Base-by-base conservation (phyloP, 495 filamentous ascomycete species). In the Neurospora intermedia region DNA sequence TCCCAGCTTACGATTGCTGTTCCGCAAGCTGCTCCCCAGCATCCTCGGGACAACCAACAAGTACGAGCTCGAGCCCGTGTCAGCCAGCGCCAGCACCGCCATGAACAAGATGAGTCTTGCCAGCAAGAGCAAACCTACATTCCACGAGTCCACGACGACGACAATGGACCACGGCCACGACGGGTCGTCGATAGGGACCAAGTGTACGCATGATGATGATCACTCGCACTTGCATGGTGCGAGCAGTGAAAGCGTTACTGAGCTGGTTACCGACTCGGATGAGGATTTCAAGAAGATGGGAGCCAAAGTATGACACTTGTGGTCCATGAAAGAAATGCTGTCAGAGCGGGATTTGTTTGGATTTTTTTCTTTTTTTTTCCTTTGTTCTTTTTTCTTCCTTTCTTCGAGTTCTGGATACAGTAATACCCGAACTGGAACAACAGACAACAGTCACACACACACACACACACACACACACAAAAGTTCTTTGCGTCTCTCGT, bases 1-100 rank as follows among this genome's bases (percentile, higher is more conserved):
- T 8, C 78, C 78, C 18, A 76, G 73, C 70, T 75, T 80, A 71
- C 78, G 78, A 9, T 72, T 80, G 8, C 72, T 81, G 1, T 72
- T 81, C 3, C 74, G 75, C 15, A 73, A 75, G 15, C 16, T 78
- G 27, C 48, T 80, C 3, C 78, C 76, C 45, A 69, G 69, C 39
- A 42, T 75, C 38, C 40, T 76, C 15, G 74, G 76, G 43, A 69
- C 74, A 2, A 54, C 76, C 9, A 54, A 62, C 2, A 71, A 46
- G 2, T 75, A 78, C 71, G 76, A 76, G 71, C 9, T 78, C 45
- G 75, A 74, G 69, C 69, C 42, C 8, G 54, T 66, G 27, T 66
- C 54, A 13, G 54, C 27, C 54, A 66, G 27, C 54, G 27, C 54
- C 7, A 1, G 27, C 27, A 66, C 54, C 54, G 27, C 23, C 15